Percentiles rank a stretch among this genome's conserved stretches.
Evolutionary conservation across 345 rosid genomes (phyloP).

Genomic region (Murraya paniculata): DNA sequence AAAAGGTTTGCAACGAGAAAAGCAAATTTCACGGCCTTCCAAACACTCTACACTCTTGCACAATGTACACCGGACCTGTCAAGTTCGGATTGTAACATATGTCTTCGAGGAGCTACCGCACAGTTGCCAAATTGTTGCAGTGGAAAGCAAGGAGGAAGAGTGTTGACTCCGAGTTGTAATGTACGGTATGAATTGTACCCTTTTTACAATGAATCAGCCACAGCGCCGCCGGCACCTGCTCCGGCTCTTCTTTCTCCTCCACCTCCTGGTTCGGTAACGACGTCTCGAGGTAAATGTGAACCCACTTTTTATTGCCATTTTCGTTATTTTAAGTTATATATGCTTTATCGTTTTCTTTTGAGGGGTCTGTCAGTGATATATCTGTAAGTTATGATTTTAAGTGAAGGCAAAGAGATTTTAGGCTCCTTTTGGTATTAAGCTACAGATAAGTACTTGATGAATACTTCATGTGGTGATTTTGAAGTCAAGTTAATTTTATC

Average conservation of each 20-base stretch:
- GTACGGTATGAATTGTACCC: conserved; percentile 27
- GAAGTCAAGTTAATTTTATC: too few species aligned
- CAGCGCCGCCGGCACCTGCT: background rate
- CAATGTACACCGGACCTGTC: conserved; percentile 41
- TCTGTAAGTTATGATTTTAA: background rate
- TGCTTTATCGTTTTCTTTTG: background rate
- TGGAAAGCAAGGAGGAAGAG: conserved; percentile 4
- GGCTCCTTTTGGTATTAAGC: too few species aligned
- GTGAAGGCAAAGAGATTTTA: background rate
- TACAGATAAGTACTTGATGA: too few species aligned
- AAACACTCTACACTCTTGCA: conserved; percentile 13
- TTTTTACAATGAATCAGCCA: conserved; percentile 11
- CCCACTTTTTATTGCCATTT: too few species aligned
- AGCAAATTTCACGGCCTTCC: background rate
- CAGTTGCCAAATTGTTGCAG: background rate
- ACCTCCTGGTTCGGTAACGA: conserved; percentile 8
- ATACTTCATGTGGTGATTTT: too few species aligned
- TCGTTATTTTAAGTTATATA: background rate
- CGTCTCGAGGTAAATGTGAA: conserved; percentile 13
- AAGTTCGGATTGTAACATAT: conserved; percentile 4
- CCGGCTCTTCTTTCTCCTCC: conserved; percentile 19
- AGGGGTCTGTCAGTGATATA: background rate
- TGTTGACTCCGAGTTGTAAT: conserved; percentile 16
- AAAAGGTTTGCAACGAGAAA: too few species aligned
- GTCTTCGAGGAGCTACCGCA: conserved; percentile 7